A percentile compares a stretch with the other conserved stretches of the same genome.
Evolutionary conservation across 1,139 yeast species (phyloP).

Genomic region (Yamadazyma triangularis): DNA sequence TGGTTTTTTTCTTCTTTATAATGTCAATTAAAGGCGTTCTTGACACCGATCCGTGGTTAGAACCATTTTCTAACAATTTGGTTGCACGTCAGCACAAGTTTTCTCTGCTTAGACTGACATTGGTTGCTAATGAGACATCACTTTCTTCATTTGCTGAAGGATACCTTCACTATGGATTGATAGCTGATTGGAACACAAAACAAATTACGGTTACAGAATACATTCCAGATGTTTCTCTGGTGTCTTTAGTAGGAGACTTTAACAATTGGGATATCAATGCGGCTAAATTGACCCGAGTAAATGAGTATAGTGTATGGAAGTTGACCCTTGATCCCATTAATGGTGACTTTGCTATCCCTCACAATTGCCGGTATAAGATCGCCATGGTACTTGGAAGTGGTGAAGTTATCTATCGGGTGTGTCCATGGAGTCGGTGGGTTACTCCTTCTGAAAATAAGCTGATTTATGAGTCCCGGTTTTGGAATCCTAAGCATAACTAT

Average conservation of each 20-base stretch:
- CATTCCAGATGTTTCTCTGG: constrained; percentile 80
- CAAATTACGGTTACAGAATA: constrained; percentile 70
- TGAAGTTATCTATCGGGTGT: constrained; percentile 70
- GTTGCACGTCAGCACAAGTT: constrained; percentile 45
- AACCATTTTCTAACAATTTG: constrained; percentile 64
- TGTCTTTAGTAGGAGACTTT: constrained; percentile 84
- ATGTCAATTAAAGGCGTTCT: constrained; percentile 49
- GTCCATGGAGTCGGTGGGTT: constrained; percentile 87
- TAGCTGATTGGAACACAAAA: constrained; percentile 48
- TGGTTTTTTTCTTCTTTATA: too few species aligned
- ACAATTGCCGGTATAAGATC: constrained; percentile 76
- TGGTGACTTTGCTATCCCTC: constrained; percentile 68
- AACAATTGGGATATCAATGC: constrained; percentile 68
- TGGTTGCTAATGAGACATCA: constrained; percentile 44
- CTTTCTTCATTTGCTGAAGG: constrained; percentile 50
- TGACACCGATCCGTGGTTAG: constrained; percentile 80
- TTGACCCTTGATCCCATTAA: constrained; percentile 50
- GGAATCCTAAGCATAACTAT: constrained; percentile 73
- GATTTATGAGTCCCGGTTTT: constrained; percentile 78
- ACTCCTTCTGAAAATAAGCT: constrained; percentile 52
- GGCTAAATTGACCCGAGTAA: constrained; percentile 51
- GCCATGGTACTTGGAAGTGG: constrained; percentile 67
- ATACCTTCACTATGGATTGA: constrained; percentile 73
- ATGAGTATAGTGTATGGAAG: constrained; percentile 66
- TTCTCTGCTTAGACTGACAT: constrained; percentile 41